These are phyloP conservation scores for Xylariaceae sp. DNA, from an alignment of 2,329 filamentous ascomycete genomes.

Conservation along the genomic window DNA sequence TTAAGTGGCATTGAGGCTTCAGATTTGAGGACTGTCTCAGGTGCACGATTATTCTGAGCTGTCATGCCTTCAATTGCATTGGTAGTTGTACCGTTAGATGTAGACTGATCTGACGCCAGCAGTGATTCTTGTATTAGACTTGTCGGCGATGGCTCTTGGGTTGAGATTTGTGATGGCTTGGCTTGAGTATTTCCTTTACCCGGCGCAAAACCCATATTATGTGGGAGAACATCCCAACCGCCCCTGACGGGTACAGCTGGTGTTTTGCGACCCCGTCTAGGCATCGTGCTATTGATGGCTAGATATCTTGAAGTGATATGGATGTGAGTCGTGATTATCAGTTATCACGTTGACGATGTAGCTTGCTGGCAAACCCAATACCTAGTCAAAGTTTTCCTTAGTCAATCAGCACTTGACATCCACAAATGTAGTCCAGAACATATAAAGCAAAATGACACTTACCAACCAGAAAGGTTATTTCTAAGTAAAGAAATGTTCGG, in stretches of 20 bases:
- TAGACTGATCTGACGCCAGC: not conserved
- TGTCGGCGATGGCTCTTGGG: not conserved
- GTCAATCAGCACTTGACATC: too few species aligned
- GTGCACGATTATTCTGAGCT: not conserved
- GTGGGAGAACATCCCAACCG: constrained; percentile 29
- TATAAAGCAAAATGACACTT: too few species aligned
- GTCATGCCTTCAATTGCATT: not conserved
- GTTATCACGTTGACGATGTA: not conserved
- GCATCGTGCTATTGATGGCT: constrained; percentile 8
- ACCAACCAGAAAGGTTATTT: too few species aligned
- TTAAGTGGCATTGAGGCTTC: too few species aligned
- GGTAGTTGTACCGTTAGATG: not conserved
- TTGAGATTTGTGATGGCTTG: not conserved
- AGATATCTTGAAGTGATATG: too few species aligned
- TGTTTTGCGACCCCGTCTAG: constrained; percentile 21
- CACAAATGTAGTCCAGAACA: too few species aligned
- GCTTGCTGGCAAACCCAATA: too few species aligned
- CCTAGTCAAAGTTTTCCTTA: too few species aligned
- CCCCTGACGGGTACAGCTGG: constrained; percentile 22
- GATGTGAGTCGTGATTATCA: not conserved
- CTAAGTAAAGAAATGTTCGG: too few species aligned
- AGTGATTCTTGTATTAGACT: not conserved
- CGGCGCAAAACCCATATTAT: constrained; percentile 27
- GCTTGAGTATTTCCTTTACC: not conserved
- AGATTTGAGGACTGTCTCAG: too few species aligned